phyloP scores from a whole-genome alignment of 345 rosid species.

The Mallotus nudiflorus region DNA sequence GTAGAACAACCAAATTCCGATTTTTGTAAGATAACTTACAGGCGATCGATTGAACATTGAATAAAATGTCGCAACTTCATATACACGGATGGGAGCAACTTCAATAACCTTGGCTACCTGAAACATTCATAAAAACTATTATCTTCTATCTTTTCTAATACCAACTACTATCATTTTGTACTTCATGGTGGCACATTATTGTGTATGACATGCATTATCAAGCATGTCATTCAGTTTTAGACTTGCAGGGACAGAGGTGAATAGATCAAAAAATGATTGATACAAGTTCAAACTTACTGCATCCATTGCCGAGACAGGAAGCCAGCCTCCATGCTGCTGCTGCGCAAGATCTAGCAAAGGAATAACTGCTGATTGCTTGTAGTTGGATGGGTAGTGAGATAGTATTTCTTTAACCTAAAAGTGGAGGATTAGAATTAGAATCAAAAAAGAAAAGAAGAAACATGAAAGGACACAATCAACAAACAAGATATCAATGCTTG shows the following conservation, averaged over 20 bases:
- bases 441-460: neutral
- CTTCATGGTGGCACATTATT: neutral
- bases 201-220: neutral
- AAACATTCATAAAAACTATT: constrained; percentile 20
- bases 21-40: constrained; percentile 42
- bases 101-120: constrained; percentile 88
- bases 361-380: constrained; percentile 98
- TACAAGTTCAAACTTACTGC: constrained; percentile 46
- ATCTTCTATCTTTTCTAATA: neutral
- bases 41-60: constrained; percentile 94
- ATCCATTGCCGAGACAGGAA: constrained; percentile 99
- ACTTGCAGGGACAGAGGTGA: neutral
- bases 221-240: neutral
- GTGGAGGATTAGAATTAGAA: neutral
- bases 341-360: constrained; percentile 98
- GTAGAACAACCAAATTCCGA: constrained; percentile 1
- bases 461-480: neutral
- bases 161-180: neutral
- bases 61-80: constrained; percentile 97
- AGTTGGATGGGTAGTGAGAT: constrained; percentile 95
- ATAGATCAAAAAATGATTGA: neutral
- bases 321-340: constrained; percentile 99
- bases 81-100: constrained; percentile 94
- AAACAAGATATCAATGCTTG: neutral
- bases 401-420: constrained; percentile 82